Evolutionary conservation across 768 basidiomycete species (phyloP).

Genomic region (Naganishia vishniacii): DNA sequence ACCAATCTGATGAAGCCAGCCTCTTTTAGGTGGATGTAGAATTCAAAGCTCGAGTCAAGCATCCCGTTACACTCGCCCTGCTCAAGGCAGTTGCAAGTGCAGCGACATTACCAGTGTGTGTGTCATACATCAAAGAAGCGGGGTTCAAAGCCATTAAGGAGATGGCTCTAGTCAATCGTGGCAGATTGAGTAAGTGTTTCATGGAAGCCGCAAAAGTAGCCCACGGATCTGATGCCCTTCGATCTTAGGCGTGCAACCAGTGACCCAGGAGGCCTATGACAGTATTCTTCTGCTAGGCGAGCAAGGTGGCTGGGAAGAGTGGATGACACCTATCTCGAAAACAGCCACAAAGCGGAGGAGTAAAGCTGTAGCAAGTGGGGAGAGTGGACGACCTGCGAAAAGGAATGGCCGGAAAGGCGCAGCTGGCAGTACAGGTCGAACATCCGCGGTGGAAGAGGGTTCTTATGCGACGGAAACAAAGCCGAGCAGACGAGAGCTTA

Average conservation of each 20-base stretch:
- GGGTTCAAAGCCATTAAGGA: constrained; percentile 57
- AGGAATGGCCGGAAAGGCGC: not conserved
- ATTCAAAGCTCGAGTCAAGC: constrained; percentile 60
- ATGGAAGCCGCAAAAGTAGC: constrained; percentile 20
- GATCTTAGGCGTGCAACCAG: constrained; percentile 62
- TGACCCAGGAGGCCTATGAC: constrained; percentile 62
- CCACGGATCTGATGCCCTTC: not conserved
- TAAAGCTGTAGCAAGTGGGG: not conserved
- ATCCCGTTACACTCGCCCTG: constrained; percentile 74
- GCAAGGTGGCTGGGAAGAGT: constrained; percentile 69
- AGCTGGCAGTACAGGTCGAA: not conserved
- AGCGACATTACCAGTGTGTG: constrained; percentile 52
- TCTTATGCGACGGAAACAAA: not conserved
- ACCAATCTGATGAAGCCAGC: too few species aligned
- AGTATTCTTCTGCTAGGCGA: constrained; percentile 60
- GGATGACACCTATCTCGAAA: not conserved
- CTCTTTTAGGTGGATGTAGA: constrained; percentile 46
- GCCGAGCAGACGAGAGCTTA: not conserved
- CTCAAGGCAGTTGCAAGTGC: constrained; percentile 60
- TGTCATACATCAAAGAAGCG: constrained; percentile 63
- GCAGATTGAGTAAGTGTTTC: constrained; percentile 70
- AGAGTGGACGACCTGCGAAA: not conserved
- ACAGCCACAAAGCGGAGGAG: constrained; percentile 1
- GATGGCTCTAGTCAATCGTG: constrained; percentile 74
- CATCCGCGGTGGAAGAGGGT: not conserved